Evolutionary conservation across 495 filamentous ascomycete genomes (phyloP).

Genomic region (Neurospora tetrasperma): DNA sequence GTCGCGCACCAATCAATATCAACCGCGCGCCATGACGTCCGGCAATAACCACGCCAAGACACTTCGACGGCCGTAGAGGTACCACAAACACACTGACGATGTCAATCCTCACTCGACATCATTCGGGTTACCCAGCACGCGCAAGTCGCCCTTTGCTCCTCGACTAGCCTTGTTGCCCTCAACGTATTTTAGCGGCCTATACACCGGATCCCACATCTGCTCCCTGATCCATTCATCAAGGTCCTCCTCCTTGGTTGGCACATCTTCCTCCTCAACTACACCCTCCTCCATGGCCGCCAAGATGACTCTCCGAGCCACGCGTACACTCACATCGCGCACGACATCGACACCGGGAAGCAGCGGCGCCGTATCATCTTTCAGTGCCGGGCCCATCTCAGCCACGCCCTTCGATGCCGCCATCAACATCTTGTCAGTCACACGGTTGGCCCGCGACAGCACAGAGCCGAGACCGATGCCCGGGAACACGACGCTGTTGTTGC

Average conservation of each 20-base stretch:
- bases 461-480: constrained; percentile 76
- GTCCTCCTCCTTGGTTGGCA: constrained; percentile 47
- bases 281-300: constrained; percentile 58
- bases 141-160: constrained; percentile 50
- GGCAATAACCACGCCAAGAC: not conserved
- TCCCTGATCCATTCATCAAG: constrained; percentile 73
- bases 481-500: constrained; percentile 85
- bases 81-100: not conserved
- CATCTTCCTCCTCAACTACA: constrained; percentile 48
- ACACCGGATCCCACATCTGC: constrained; percentile 84
- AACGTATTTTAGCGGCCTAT: constrained; percentile 53
- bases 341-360: constrained; percentile 68
- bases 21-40: not conserved
- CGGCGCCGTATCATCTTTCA: constrained; percentile 37
- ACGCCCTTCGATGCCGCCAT: constrained; percentile 69
- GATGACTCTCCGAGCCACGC: constrained; percentile 74
- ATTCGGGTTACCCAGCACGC: constrained; percentile 30
- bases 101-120: not conserved
- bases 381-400: constrained; percentile 57
- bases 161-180: constrained; percentile 37
- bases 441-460: constrained; percentile 53
- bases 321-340: constrained; percentile 65
- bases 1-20: not conserved
- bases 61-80: not conserved
- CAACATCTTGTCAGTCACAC: constrained; percentile 68